Evolutionary conservation across 495 filamentous ascomycete species (phyloP).

Genomic region (Hamigera avellanea): DNA sequence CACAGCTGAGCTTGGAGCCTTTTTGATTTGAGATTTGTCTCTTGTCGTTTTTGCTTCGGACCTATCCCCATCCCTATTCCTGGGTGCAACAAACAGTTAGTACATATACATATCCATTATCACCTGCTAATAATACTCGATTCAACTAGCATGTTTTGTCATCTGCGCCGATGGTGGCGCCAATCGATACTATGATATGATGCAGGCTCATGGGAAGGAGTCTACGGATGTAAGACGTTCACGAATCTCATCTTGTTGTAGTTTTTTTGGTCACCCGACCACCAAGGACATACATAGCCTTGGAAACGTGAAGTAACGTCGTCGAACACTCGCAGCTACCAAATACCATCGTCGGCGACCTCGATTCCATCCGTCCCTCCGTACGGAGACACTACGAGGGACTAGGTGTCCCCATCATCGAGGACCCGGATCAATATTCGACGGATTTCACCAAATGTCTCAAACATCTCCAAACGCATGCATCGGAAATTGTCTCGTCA

Average conservation of each 20-base stretch:
- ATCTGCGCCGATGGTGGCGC: conserved; percentile 88
- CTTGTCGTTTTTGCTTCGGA: too few relatives aligned
- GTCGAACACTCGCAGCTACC: conserved; percentile 41
- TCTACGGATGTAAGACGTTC: conserved; percentile 25
- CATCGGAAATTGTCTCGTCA: conserved; percentile 15
- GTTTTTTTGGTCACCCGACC: too few relatives aligned
- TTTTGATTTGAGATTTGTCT: too few relatives aligned
- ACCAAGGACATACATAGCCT: too few relatives aligned
- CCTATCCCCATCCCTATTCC: not conserved
- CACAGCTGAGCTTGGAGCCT: not conserved
- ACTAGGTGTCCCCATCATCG: conserved; percentile 41
- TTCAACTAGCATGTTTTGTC: conserved; percentile 37
- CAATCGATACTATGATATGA: conserved; percentile 59
- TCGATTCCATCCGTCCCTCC: conserved; percentile 63
- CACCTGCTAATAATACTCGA: not conserved
- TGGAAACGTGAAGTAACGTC: too few relatives aligned
- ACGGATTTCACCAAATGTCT: conserved; percentile 76
- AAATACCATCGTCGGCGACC: conserved; percentile 67
- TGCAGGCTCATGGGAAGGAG: conserved; percentile 19
- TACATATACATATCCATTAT: too few relatives aligned
- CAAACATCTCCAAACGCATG: conserved; percentile 41
- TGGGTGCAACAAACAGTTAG: not conserved
- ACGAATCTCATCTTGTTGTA: not conserved
- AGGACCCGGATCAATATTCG: conserved; percentile 66
- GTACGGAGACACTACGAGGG: conserved; percentile 48